A percentile compares a stretch with the other conserved stretches of the same genome.
These are phyloP conservation scores for Aspergillaceae sp. DNA, from an alignment of 2,329 filamentous ascomycete species.

Conservation along the genomic window DNA sequence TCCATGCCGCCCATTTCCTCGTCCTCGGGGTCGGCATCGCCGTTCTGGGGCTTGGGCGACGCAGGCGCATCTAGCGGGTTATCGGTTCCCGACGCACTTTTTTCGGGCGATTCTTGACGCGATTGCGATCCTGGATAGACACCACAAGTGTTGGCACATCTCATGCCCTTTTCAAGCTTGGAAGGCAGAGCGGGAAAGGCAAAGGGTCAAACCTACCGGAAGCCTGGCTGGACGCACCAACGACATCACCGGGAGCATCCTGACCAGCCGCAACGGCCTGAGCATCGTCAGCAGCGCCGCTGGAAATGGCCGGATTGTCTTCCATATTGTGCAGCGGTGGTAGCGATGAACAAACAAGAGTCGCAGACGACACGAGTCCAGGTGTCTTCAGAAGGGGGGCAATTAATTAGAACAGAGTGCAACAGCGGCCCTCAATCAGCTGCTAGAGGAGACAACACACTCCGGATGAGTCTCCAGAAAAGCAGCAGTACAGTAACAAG, in stretches of 20 bases:
- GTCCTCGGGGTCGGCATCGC: conserved; percentile 52
- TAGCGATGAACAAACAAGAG: conserved; percentile 15
- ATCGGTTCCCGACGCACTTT: conserved; percentile 40
- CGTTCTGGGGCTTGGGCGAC: conserved; percentile 53
- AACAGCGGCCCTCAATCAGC: conserved; percentile 4
- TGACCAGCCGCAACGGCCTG: conserved; percentile 19
- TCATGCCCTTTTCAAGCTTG: conserved; percentile 3
- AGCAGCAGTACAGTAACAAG: background rate
- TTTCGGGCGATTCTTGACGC: conserved; percentile 22
- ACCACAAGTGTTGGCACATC: conserved; percentile 11
- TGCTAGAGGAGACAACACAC: conserved; percentile 1
- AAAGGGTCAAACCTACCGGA: conserved; percentile 21
- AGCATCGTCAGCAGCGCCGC: conserved; percentile 21
- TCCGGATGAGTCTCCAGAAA: background rate
- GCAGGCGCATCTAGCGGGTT: conserved; percentile 63
- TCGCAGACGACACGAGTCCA: conserved; percentile 24
- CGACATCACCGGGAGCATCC: conserved; percentile 20
- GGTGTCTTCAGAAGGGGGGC: conserved; percentile 13
- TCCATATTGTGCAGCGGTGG: conserved; percentile 27
- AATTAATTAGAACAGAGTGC: conserved; percentile 2
- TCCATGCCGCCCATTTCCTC: conserved; percentile 69
- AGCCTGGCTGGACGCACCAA: conserved; percentile 14
- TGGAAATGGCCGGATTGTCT: conserved; percentile 21
- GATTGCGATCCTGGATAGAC: conserved; percentile 23
- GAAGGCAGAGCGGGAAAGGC: conserved; percentile 2